Evolutionary conservation across 2,329 filamentous ascomycete genomes (phyloP).

Genomic region (Colletotrichum navitas): DNA sequence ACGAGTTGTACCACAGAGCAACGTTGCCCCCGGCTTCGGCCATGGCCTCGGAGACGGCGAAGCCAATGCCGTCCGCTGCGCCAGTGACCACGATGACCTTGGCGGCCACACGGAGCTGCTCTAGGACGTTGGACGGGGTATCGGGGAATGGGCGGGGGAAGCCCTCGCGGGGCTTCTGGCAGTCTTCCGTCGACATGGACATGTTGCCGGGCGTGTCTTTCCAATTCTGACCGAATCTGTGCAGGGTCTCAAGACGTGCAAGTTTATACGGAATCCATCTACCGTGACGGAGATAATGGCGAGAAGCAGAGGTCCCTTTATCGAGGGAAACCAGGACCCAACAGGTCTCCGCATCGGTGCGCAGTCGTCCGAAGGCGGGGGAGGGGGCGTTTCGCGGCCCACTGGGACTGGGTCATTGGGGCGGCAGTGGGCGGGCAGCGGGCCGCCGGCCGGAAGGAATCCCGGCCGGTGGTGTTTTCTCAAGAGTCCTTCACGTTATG

Average conservation of each 20-base stretch:
- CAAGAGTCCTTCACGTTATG: not conserved
- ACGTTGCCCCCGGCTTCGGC: slow-evolving; percentile 60
- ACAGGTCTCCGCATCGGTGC: slow-evolving; percentile 29
- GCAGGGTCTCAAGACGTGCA: not conserved
- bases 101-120: slow-evolving; percentile 58
- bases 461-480: slow-evolving; percentile 2
- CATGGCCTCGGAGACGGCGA: slow-evolving; percentile 59
- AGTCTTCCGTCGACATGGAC: slow-evolving; percentile 55
- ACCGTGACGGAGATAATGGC: not conserved
- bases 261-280: no score
- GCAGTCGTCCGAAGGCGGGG: slow-evolving; percentile 35
- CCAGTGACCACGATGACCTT: slow-evolving; percentile 60
- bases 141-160: slow-evolving; percentile 55
- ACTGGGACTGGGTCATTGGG: slow-evolving; percentile 32
- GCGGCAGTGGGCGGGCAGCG: slow-evolving; percentile 23
- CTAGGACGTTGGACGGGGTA: slow-evolving; percentile 57
- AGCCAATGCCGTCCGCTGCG: slow-evolving; percentile 60
- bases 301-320: not conserved
- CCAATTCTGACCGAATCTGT: not conserved
- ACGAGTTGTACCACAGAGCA: slow-evolving; percentile 54
- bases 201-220: slow-evolving; percentile 47
- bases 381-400: slow-evolving; percentile 1
- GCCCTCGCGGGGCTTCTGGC: slow-evolving; percentile 47
- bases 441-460: slow-evolving; percentile 22
- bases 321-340: not conserved